Evolutionary conservation across 2,329 filamentous ascomycete species (phyloP), one percentile per base, ranked within the genome.

Genomic region (Trichoderma citrinoviride): DNA sequence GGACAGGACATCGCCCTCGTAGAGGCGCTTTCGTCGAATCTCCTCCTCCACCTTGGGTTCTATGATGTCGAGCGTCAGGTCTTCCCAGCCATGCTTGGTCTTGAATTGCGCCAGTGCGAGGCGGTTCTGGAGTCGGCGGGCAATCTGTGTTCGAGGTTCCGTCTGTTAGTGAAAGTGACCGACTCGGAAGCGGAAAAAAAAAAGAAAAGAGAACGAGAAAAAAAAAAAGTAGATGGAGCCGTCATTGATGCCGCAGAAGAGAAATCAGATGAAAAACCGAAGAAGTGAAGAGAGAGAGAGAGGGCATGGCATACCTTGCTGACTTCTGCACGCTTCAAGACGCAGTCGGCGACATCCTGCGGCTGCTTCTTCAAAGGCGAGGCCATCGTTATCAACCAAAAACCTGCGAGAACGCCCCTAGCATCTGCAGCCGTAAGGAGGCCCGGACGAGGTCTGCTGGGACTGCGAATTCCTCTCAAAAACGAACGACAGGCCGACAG

Each of bases 31-130:
- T 71, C 88, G 85, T 79, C 90, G 87, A 75, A 93, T 83, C 78
- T 94, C 87, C 74, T 93, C 86, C 74, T 94, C 90, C 68, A 94
- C 81, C 75, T 89, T 90, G 58, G 92, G 92, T 78, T 96, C 92
- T 79, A 97, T 92, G 67, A 84, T 88, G 75, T 93, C 91, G 73
- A 96, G 86, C 68, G 90, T 91, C 75, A 96, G 85, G 77, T 95
- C 91, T 78, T 97, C 90, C 89, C 93, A 96, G 76, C 93, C 93
- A 80, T 96, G 90, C 79, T 96, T 93, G 70, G 95, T 93, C 81
- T 98, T 98, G 85, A 97, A 95, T 78, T 96, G 95, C 75, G 95
- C 95, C 69, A 98, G 87, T 66, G 95, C 94, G 66, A 99, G 87
- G 68, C 94, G 92, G 81, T 96, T 93, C 80, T 98, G 93, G 63